Base-by-base conservation (phyloP, 169 alveolate genomes). In the Eimeria brunetti region DNA sequence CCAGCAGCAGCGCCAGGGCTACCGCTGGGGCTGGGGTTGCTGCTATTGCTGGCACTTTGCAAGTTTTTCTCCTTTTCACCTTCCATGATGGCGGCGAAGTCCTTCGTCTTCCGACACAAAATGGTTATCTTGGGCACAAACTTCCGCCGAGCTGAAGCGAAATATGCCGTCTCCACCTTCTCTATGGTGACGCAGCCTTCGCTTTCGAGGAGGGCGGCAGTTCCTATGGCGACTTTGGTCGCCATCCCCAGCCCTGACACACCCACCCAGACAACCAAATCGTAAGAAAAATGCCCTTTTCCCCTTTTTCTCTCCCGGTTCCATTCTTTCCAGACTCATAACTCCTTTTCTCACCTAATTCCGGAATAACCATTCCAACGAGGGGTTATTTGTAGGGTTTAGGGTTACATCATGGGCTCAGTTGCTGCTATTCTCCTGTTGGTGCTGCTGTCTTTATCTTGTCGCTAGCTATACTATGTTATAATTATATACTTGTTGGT, bases 161-260 rank as follows among this genome's bases (percentile, higher is more conserved):
- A 89, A 62, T 73, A 89, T 7, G 95, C 53, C 36, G 95, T 89
- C 80, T 89, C 89, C 22, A 89, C 95, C 56, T 56, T 71, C 33
- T 80, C 81, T 69, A 89, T 89, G n/a, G 89, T 71, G 30, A 81
- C 95, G 53, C 88, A 71, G 27, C 81, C 81, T 49, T 89, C 95
- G 33, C 80, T 11, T 60, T 89, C 80, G 8, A 89, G 71, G 16
- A 89, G 62, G 1, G 95, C 80, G 22, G 95, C 95, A 30, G 95
- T 81, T 44, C 95, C 95, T 9, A 89, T 89, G 27, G 95, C 95
- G 12, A 81, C 81, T 78, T 89, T 89, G 20, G 95, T 89, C 49
- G 95, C 95, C 95, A 89, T 89, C 24, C 95, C 95, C 20, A 89
- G 89, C 1, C 95, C 95, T 89, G 75, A 81, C 16, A 81, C 36